Evolutionary conservation across 2,329 filamentous ascomycete species (phyloP).

Genomic region (Aspergillus tanneri): DNA sequence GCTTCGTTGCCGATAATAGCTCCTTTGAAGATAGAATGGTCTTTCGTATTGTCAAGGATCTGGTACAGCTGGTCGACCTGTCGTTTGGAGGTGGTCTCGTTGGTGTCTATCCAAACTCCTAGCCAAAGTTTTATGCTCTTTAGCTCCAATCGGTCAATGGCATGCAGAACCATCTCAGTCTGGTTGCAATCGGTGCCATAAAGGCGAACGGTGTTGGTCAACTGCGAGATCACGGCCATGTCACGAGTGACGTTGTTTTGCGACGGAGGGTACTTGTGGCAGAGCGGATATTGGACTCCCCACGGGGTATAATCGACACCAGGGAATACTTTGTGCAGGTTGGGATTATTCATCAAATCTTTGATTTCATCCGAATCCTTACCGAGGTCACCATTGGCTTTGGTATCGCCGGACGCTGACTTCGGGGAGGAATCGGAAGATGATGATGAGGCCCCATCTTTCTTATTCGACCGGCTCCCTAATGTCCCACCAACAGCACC

Average conservation of each 20-base stretch:
- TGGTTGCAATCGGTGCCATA: constrained; percentile 98
- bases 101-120: constrained; percentile 87
- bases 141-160: constrained; percentile 71
- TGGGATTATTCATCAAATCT: constrained; percentile 71
- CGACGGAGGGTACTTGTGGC: constrained; percentile 71
- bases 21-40: constrained; percentile 56
- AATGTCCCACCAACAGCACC: constrained; percentile 73
- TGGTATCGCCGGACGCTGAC: constrained; percentile 60
- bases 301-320: constrained; percentile 94
- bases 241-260: constrained; percentile 96
- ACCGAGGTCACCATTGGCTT: constrained; percentile 67
- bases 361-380: constrained; percentile 78
- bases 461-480: constrained; percentile 51
- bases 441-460: constrained; percentile 25
- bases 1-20: constrained; percentile 65
- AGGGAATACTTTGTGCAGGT: constrained; percentile 90
- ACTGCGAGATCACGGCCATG: constrained; percentile 81
- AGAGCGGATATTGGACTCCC: constrained; percentile 86
- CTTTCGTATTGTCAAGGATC: constrained; percentile 61
- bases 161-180: constrained; percentile 86
- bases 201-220: constrained; percentile 82
- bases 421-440: too few relatives aligned
- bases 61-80: constrained; percentile 83
- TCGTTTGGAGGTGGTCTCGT: constrained; percentile 76
- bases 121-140: constrained; percentile 84